phyloP scores from a whole-genome alignment of 139 green algal genomes.

The Pseudopediastrum boryanum region DNA sequence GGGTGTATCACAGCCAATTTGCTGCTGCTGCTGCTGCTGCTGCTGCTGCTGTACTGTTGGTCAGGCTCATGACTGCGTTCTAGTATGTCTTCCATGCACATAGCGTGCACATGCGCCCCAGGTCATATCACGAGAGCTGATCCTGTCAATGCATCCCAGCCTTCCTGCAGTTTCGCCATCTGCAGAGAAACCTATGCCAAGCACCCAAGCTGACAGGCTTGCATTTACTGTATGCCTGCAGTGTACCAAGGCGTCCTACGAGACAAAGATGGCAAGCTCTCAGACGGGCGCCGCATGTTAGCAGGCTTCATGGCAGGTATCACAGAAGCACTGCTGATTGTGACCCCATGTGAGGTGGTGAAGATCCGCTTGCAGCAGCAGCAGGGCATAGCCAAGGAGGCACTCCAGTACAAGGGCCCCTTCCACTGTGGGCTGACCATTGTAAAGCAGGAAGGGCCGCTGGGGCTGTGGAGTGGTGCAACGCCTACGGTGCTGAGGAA shows the following conservation, averaged over 20 bases:
- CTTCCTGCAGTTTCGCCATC: too few species aligned
- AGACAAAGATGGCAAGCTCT: constrained; percentile 63
- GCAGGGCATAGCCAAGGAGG: constrained; percentile 62
- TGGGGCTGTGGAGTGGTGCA: constrained; percentile 85
- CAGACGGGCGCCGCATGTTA: constrained; percentile 55
- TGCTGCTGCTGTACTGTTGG: constrained; percentile 11
- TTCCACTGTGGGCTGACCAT: constrained; percentile 84
- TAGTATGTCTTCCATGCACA: too few species aligned
- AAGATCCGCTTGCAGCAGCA: constrained; percentile 96
- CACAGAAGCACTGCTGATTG: constrained; percentile 90
- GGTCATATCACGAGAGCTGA: too few species aligned
- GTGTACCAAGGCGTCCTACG: constrained; percentile 1
- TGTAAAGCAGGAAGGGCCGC: constrained; percentile 81
- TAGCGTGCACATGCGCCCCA: too few species aligned
- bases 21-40: too few species aligned
- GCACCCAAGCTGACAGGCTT: too few species aligned
- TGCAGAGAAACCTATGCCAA: too few species aligned
- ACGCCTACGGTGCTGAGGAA: constrained; percentile 89
- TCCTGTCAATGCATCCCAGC: too few species aligned
- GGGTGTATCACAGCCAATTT: too few species aligned
- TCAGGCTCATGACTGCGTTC: too few species aligned
- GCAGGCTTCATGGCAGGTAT: constrained; percentile 86
- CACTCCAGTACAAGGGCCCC: constrained; percentile 85
- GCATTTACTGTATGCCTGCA: too few species aligned
- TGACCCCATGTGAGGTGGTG: constrained; percentile 95